These are phyloP conservation scores for Phlebiopsis gigantea DNA, from an alignment of 768 basidiomycete species.

Conservation along the genomic window DNA sequence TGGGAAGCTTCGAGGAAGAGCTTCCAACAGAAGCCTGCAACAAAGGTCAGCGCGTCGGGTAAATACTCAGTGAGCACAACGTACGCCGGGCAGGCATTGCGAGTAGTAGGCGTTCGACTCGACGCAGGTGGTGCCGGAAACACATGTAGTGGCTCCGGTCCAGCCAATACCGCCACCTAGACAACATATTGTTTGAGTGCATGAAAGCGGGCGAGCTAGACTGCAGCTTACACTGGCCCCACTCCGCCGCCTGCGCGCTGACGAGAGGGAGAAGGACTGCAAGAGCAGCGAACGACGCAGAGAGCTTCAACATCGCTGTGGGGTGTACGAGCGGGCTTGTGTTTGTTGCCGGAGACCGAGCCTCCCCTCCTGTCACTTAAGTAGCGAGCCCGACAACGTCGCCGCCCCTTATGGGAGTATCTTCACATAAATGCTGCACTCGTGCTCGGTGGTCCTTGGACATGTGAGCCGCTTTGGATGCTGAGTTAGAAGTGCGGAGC, in stretches of 20 bases:
- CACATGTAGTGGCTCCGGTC: constrained; percentile 33
- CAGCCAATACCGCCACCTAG: constrained; percentile 32
- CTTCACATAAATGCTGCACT: not conserved
- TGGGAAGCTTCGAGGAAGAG: constrained; percentile 1
- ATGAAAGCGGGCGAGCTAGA: not conserved
- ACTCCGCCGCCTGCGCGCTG: constrained; percentile 20
- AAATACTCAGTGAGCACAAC: not conserved
- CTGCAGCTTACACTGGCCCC: constrained; percentile 22
- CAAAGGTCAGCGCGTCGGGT: not conserved
- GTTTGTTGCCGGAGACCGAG: not conserved
- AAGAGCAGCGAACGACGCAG: constrained; percentile 23
- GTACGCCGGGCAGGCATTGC: constrained; percentile 34
- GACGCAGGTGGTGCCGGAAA: constrained; percentile 35
- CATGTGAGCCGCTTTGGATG: not conserved
- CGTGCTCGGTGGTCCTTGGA: not conserved
- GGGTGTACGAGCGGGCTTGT: not conserved
- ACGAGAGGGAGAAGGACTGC: constrained; percentile 22
- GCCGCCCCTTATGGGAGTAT: constrained; percentile 2
- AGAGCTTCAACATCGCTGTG: constrained; percentile 10
- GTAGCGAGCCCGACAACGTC: not conserved
- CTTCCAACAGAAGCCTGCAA: not conserved
- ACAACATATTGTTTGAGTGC: not conserved
- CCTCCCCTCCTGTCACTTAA: not conserved
- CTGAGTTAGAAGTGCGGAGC: not conserved
- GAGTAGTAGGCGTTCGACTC: constrained; percentile 37